phyloP scores from a whole-genome alignment of 345 rosid species.

The Raphanus raphanistrum region DNA sequence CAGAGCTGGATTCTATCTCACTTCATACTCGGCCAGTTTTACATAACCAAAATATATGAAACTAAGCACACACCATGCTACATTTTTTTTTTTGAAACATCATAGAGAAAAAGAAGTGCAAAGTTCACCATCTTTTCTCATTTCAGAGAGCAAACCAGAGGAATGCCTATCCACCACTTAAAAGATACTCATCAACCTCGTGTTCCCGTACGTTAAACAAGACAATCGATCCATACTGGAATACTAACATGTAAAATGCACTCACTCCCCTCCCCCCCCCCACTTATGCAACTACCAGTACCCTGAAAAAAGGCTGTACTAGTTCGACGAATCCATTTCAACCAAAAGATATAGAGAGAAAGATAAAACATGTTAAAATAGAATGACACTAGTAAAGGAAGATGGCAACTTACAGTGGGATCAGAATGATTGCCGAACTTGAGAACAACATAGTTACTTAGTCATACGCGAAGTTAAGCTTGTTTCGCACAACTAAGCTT shows the following conservation, averaged over 20 bases:
- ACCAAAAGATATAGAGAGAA: too few relatives aligned
- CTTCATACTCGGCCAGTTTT: conserved; percentile 76
- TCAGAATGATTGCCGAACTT: conserved; percentile 67
- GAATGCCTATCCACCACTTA: conserved; percentile 84
- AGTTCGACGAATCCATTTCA: too few relatives aligned
- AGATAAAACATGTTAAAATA: too few relatives aligned
- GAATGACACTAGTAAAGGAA: not conserved
- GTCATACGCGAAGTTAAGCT: conserved; percentile 76
- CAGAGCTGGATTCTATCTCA: conserved; percentile 72
- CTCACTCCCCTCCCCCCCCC: too few relatives aligned
- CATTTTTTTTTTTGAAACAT: too few relatives aligned
- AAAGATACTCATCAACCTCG: conserved; percentile 79
- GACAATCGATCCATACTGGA: conserved; percentile 92
- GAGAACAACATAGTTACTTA: conserved; percentile 79
- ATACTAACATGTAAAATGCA: conserved; percentile 89
- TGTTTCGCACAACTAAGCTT: conserved; percentile 79
- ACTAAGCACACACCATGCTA: not conserved
- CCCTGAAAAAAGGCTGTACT: conserved; percentile 50
- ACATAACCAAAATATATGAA: conserved; percentile 20
- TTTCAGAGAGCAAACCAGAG: conserved; percentile 85
- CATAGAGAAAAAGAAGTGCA: not conserved
- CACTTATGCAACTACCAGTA: conserved; percentile 58
- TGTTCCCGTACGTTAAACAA: conserved; percentile 77
- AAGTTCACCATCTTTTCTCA: conserved; percentile 89
- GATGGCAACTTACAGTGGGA: conserved; percentile 50